Base-by-base conservation (phyloP, 306 rosid species). In the cucumber (Cucumis sativus) region DNA sequence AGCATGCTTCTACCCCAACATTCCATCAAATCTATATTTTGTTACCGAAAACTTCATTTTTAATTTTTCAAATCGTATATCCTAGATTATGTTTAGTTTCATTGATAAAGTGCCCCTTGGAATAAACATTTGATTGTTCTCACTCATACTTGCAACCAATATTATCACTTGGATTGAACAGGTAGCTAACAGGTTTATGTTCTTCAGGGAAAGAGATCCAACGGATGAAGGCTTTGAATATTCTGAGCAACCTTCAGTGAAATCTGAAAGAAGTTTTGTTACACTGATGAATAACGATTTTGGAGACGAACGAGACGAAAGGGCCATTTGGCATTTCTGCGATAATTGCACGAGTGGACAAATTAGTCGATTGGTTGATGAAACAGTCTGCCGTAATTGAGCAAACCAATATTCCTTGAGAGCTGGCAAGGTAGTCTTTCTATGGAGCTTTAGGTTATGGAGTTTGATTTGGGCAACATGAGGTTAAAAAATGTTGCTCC, bases 141-240 rank as follows among this genome's bases (percentile, higher is more conserved):
- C 7, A 15, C 60, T 8, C 15, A 23, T 49, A 14, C 76, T 49
- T 49, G 76, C 76, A 25, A 14, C 60, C 60, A 1, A 49, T 21
- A 2, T 70, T 12, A 6, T 47, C 3, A 25, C 40, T 21, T 74
- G 49, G 64, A 74, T 74, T 41, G 60, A 74, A 74, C 6, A 0
- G n/a, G 23, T 62, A 20, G 23, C 79, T 62, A 49, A 77, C 58
- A 13, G 17, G 70, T 47, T 45, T 41, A 63, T 33, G 80, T 62
- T 57, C 64, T 78, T 51, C 86, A 86, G 89, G 66, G 45, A 86
- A 78, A 76, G 89, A 86, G 82, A 84, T 86, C 20, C 82, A 78
- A 65, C 78, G 87, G 89, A 86, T 82, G 87, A 80, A 62, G 30
- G 80, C 84, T 69, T 28, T 86, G 79, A 80, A 84, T 51, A 82